Conservation (phyloP, 768 basidiomycete species). For the Hericium rajendrae region DNA sequence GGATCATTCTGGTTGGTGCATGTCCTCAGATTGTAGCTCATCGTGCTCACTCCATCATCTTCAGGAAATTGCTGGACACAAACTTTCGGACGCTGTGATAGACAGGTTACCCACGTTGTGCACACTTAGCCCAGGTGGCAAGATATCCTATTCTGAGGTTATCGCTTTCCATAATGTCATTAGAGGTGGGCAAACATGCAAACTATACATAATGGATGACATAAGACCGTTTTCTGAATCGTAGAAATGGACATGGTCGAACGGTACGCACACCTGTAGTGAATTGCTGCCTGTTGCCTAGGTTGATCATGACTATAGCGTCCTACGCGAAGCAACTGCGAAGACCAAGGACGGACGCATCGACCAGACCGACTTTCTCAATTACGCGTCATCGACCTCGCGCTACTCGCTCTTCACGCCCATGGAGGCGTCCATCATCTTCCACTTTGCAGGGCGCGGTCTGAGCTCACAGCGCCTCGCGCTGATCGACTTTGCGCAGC, state of each 20-base stretch:
- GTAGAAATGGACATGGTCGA: slow-evolving; percentile 96
- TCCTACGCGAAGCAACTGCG: slow-evolving; percentile 82
- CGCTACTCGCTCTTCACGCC: slow-evolving; percentile 95
- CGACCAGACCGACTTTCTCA: slow-evolving; percentile 90
- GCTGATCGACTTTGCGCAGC: slow-evolving; percentile 83
- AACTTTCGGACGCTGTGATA: slow-evolving; percentile 88
- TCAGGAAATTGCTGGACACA: slow-evolving; percentile 94
- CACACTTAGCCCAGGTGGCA: slow-evolving; percentile 78
- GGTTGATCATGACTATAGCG: slow-evolving; percentile 30
- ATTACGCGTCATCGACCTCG: slow-evolving; percentile 76
- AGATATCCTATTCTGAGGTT: slow-evolving; percentile 94
- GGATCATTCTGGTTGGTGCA: slow-evolving; percentile 75
- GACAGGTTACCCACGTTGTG: slow-evolving; percentile 89
- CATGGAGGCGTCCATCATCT: slow-evolving; percentile 97
- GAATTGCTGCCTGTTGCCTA: neutral
- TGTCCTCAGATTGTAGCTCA: neutral
- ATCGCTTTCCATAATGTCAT: slow-evolving; percentile 96
- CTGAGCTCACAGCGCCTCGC: slow-evolving; percentile 60
- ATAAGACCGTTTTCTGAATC: neutral
- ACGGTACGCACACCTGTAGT: slow-evolving; percentile 36
- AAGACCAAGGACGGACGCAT: slow-evolving; percentile 94
- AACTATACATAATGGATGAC: neutral
- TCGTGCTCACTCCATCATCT: slow-evolving; percentile 1
- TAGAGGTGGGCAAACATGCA: slow-evolving; percentile 44
- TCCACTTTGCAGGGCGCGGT: slow-evolving; percentile 92